Base-by-base conservation (phyloP, 306 rosid genomes). In the Acacia crassicarpa region DNA sequence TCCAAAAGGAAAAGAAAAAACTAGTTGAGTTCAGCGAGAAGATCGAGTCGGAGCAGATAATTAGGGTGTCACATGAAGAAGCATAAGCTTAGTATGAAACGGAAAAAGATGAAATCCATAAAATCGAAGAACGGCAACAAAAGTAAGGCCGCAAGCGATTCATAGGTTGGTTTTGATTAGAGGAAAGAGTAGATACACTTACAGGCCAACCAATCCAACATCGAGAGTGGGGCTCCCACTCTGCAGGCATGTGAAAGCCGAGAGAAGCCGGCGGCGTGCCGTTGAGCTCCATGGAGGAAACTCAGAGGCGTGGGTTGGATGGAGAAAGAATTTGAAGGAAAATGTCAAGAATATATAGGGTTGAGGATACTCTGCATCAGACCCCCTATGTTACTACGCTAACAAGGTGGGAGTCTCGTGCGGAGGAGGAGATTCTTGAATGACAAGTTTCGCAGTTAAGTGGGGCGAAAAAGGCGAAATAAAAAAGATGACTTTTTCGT, bases 201-300 rank as follows among this genome's bases (percentile, higher is more conserved):
- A 95, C 98, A n/a, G 98, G 99, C 99, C 99, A 93, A 75, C 97
- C 99, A 56, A 95, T 84, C 99, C 99, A 95, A 77, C 94, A 88
- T 56, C 86, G 92, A 4, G 97, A 66, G 65, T 95, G 98, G 41
- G 85, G 86, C 84, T 90, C 99, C 91, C 93, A 92, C 84, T 95
- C 99, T 0, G 98, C 97, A 8, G 99, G 99, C 99, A 95, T 93
- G 78, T 81, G 83, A 63, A 78, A 95, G 49, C 91, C 93, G 46
- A 80, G 89, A 83, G 71, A 25, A 40, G 76, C 68, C 15, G 98
- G 96, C 15, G 98, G 96, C 2, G 86, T 54, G 35, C 87, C 91
- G 12, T 84, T 44, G 40, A 95, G 80, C 38, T 84, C 84, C 97
- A 90, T 79, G 72, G 72, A 45, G 70, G 13, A 40, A 4, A 10